Base-by-base conservation (phyloP, 768 basidiomycete genomes). In the Pisolithus sp. region DNA sequence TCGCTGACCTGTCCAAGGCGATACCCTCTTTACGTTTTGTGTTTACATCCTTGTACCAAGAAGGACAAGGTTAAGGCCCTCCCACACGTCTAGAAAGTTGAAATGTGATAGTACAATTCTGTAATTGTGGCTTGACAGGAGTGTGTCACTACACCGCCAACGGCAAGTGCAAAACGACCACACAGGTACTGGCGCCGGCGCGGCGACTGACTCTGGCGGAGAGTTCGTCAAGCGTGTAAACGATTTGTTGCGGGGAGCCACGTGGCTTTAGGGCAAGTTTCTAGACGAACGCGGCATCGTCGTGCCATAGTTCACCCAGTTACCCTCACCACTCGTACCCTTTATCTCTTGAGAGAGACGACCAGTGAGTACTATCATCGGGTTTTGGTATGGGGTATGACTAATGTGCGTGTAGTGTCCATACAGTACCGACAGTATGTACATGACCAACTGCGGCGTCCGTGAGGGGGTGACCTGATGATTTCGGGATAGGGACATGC, bases 401-500 rank as follows among this genome's bases (percentile, higher is more conserved):
- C 56, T 40, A 21, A 20, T 30, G 30, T 49, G 47, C 12, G 23
- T 58, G 21, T 48, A 58, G 57, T 66, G 65, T 64, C 62, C 31
- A 53, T 62, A 53, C 55, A 52, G 24, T 65, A 63, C 58, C 54
- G 55, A 58, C 68, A 67, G 64, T 68, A 52, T 30, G 62, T 62
- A 37, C 37, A 41, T 53, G 59, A 38, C 57, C 54, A 28, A n/a
- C 37, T 46, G 43, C 13, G 47, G 51, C 40, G 39, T 54, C 20
- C 40, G 48, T 31, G 31, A 34, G 46, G 36, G 58, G 46, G 59
- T n/a, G 53, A 30, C 41, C 36, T 21, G 45, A 28, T 21, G 50
- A 43, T 18, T 17, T 57, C 52, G 53, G 59, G 51, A 53, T 71
- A 96, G 94, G 72, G 95, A 99, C 65, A 87, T 99, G 83, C 95